phyloP scores from a whole-genome alignment of 768 basidiomycete genomes.

The Termitomyces sp. region DNA sequence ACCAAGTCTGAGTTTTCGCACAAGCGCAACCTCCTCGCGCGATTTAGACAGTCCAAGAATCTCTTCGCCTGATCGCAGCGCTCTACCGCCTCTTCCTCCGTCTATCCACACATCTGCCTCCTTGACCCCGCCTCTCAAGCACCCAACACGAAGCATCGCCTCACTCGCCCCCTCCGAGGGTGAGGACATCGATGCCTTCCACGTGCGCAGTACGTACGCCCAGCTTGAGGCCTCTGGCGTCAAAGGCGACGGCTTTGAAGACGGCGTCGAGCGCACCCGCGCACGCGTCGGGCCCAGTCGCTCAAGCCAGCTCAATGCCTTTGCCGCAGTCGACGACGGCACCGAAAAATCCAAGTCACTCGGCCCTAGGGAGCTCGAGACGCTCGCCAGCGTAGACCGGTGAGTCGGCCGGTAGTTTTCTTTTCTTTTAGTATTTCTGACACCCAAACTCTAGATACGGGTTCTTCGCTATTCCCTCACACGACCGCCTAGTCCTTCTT shows the following conservation, averaged over 20 bases:
- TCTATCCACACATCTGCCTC: no score
- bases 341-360: conserved; percentile 63
- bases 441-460: conserved; percentile 62
- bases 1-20: conserved; percentile 19
- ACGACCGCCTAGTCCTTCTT: conserved; percentile 79
- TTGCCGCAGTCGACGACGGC: conserved; percentile 48
- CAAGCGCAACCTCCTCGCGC: conserved; percentile 24
- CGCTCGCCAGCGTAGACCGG: conserved; percentile 83
- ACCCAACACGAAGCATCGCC: conserved; percentile 14
- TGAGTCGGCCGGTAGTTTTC: conserved; percentile 29
- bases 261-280: conserved; percentile 90
- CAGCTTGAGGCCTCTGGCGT: conserved; percentile 88
- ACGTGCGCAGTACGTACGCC: conserved; percentile 84
- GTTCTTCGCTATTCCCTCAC: conserved; percentile 75
- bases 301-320: conserved; percentile 54
- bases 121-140: conserved; percentile 19
- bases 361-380: conserved; percentile 63
- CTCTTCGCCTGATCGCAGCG: conserved; percentile 18
- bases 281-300: conserved; percentile 54
- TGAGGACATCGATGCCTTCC: conserved; percentile 78
- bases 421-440: neutral
- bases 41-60: conserved; percentile 17
- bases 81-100: conserved; percentile 29
- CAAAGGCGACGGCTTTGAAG: conserved; percentile 89
- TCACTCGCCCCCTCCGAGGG: conserved; percentile 51